Evolutionary conservation across 2,329 filamentous ascomycete genomes (phyloP).

Genomic region (Aureobasidium vineae): DNA sequence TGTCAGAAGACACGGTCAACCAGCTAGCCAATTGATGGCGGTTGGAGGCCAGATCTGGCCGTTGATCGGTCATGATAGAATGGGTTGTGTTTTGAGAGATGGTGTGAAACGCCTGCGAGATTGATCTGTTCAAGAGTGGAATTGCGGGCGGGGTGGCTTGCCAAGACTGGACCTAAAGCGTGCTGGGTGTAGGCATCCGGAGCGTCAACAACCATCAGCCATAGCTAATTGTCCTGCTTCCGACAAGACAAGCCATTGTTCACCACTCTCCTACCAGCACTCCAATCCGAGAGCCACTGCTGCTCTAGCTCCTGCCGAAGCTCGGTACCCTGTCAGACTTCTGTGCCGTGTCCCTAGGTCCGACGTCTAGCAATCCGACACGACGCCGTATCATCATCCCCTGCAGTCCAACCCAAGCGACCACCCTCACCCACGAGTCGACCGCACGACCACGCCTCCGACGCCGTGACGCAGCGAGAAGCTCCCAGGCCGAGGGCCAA

Average conservation of each 20-base stretch:
- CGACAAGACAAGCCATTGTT: slow-evolving; percentile 14
- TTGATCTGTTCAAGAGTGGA: too few species aligned
- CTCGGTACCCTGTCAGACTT: background rate
- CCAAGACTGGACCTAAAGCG: background rate
- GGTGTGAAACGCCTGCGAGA: too few species aligned
- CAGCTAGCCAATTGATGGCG: slow-evolving; percentile 24
- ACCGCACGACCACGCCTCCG: slow-evolving; percentile 2
- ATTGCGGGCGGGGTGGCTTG: background rate
- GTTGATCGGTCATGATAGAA: slow-evolving; percentile 25
- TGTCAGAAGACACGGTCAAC: slow-evolving; percentile 43
- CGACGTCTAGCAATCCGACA: slow-evolving; percentile 7
- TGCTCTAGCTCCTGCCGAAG: background rate
- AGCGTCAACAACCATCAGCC: background rate
- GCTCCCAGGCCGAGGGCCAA: slow-evolving; percentile 4
- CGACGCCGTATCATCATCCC: slow-evolving; percentile 20
- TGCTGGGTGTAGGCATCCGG: background rate
- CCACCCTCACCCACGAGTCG: background rate
- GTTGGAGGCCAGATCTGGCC: slow-evolving; percentile 22
- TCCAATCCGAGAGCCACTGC: background rate
- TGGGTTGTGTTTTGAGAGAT: background rate
- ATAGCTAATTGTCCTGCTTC: slow-evolving; percentile 14
- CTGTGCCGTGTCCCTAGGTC: slow-evolving; percentile 7
- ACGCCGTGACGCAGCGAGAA: slow-evolving; percentile 3
- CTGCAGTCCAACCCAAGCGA: slow-evolving; percentile 14
- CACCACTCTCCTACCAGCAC: background rate